These are phyloP conservation scores for Misopates orontium DNA, from an alignment of 257 asterid species.

Conservation along the genomic window DNA sequence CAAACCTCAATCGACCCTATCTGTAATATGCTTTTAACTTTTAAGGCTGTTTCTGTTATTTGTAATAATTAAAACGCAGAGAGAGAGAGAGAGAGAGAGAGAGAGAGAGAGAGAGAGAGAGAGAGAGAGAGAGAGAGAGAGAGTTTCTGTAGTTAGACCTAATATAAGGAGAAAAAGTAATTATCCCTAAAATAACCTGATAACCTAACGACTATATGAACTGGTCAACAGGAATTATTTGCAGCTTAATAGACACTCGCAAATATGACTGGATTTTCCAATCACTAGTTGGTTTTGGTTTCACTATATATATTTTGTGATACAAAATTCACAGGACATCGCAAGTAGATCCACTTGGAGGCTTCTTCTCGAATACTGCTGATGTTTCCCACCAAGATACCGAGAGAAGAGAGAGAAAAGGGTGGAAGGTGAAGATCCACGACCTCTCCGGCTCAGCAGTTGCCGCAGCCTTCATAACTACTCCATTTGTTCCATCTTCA, in stretches of 20 bases:
- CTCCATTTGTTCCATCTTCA: slow-evolving; percentile 91
- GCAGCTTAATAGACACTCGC: too few relatives aligned
- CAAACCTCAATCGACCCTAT: too few relatives aligned
- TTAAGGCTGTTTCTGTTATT: too few relatives aligned
- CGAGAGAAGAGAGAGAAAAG: slow-evolving; percentile 84
- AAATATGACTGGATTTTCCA: too few relatives aligned
- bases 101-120: too few relatives aligned
- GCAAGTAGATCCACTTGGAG: slow-evolving; percentile 68
- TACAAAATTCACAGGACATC: slow-evolving; percentile 53
- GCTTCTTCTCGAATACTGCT: slow-evolving; percentile 54
- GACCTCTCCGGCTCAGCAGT: slow-evolving; percentile 96
- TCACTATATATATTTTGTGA: too few relatives aligned
- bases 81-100: too few relatives aligned
- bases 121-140: too few relatives aligned
- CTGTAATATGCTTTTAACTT: too few relatives aligned
- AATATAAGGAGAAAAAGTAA: neutral
- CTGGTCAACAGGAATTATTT: neutral
- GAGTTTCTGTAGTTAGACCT: too few relatives aligned
- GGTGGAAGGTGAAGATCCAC: slow-evolving; percentile 94
- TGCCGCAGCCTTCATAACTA: slow-evolving; percentile 93
- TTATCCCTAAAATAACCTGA: neutral
- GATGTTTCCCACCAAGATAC: slow-evolving; percentile 62
- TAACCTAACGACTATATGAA: neutral
- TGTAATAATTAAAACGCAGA: too few relatives aligned
- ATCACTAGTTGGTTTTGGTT: too few relatives aligned